Evolutionary conservation across 1,284 basidiomycete genomes (phyloP).

Genomic region (Chiua sp.): DNA sequence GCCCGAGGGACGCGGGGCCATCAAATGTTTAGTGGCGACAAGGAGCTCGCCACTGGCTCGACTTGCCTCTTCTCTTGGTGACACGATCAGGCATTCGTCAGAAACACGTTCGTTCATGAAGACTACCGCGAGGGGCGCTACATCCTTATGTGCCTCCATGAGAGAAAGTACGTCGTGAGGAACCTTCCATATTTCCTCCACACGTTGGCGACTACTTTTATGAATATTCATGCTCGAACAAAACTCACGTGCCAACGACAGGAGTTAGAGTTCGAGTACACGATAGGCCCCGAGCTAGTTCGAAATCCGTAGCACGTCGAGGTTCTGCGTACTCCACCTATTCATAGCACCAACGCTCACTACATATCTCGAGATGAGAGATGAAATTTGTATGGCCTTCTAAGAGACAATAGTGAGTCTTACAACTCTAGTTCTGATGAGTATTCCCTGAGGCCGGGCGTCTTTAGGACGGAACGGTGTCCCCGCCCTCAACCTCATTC

Average conservation of each 20-base stretch:
- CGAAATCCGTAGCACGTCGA: conserved; percentile 35
- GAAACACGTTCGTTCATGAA: too few species aligned
- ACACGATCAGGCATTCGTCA: too few species aligned
- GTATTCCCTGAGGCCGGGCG: not conserved
- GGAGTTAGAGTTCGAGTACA: conserved; percentile 31
- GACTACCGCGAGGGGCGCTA: too few species aligned
- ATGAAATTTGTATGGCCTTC: conserved; percentile 38
- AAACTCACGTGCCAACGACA: not conserved
- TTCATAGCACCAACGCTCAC: conserved; percentile 30
- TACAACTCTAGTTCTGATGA: not conserved
- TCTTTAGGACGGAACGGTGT: not conserved
- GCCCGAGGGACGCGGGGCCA: too few species aligned
- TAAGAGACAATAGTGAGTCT: conserved; percentile 23
- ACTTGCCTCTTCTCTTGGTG: too few species aligned
- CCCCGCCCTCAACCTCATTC: not conserved
- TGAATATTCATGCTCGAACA: not conserved
- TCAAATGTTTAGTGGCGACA: too few species aligned
- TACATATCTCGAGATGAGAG: conserved; percentile 30
- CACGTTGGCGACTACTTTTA: not conserved
- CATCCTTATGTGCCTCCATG: too few species aligned
- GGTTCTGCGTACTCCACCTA: conserved; percentile 32
- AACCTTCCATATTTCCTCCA: too few species aligned
- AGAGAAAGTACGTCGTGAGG: too few species aligned
- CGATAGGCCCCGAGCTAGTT: conserved; percentile 29
- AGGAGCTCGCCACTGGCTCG: too few species aligned